Base-by-base conservation (phyloP, 148 eudicot genomes). In the Cornus florida region DNA sequence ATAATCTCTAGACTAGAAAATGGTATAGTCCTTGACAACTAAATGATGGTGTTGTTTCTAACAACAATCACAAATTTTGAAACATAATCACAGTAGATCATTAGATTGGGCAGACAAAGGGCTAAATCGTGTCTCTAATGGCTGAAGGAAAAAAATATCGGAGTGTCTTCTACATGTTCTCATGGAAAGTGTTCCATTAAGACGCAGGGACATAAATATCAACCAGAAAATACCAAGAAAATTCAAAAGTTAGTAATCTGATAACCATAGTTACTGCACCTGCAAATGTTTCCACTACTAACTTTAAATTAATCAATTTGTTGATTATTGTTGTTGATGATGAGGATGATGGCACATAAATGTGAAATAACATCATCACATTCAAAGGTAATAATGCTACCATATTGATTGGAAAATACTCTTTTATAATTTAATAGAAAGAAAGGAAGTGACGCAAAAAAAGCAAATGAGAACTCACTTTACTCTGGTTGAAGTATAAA, bases 401-500 rank as follows among this genome's bases (percentile, higher is more conserved):
- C 71, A 20, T 6, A 24, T 5, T 10, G 9, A 6, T 35, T 46
- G 57, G 64, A 41, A 78, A 71, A 12, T 56, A 72, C 46, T 59
- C 33, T 7, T 43, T 9, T 41, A 8, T 41, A 41, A 0, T 41
- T 41, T 41, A 41, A 41, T 57, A 73, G 50, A n/a, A n/a, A n/a
- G n/a, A 19, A 33, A 23, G 80, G 10, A 82, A 53, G 28, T 19
- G 59, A 32, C 39, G 28, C 28, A 28, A 74, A 31, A 71, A 57
- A 56, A 62, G 53, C 16, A 7, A 59, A 80, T n/a, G 72, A 78
- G 35, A 71, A 83, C 93, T 87, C 86, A 94, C 98, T 83, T 89
- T 85, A 81, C 84, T 91, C 86, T 92, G 97, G 86, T 90, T 91
- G 86, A 91, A 90, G 90, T 91, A 97, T 64, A 97, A 79, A 79